Base-by-base conservation (phyloP, 495 filamentous ascomycete species). In the Bombardia bombarda region DNA sequence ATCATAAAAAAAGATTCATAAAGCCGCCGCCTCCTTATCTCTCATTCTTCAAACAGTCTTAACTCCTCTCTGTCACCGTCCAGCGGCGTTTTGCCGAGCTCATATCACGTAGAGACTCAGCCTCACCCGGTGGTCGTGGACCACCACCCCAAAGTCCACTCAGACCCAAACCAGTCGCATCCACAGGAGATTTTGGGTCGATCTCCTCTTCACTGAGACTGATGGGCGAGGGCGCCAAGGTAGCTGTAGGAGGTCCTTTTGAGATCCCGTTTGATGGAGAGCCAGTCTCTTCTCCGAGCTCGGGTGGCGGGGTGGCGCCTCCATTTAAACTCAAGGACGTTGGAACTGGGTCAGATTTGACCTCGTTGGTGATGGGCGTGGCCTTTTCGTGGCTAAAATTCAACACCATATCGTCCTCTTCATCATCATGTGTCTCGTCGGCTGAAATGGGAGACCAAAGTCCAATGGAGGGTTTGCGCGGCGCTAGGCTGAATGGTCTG, bases 401-500 rank as follows among this genome's bases (percentile, higher is more conserved):
- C 4, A 70, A 47, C 7, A 73, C 45, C 52, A 76, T 66, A 34
- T 68, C 58, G 23, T 66, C 57, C 23, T 70, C 69, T 13, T 61
- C 55, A 2, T 70, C 63, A 9, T 65, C 65, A 4, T 61, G 54
- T 4, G 50, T 42, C 30, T 53, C 51, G 5, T 56, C 50, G 2
- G 46, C 23, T 13, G 32, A 42, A 12, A 43, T 52, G 12, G 63
- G 65, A 17, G 57, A 55, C 68, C 66, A 71, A 26, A 60, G 58
- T 2, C 59, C 65, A 17, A 44, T 56, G 14, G 53, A 66, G 12
- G 51, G 53, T 43, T 37, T 49, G 20, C 50, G 56, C 2, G 30
- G 43, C n/a, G 50, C 39, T 7, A 49, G 33, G 22, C 47, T 52
- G 17, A 46, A 32, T 5, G 44, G 50, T 16, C 52, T 60, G 18